Percentiles rank a stretch among this genome's conserved stretches.
Conservation (phyloP, 106 monocot species). For the Platanthera zijinensis region DNA sequence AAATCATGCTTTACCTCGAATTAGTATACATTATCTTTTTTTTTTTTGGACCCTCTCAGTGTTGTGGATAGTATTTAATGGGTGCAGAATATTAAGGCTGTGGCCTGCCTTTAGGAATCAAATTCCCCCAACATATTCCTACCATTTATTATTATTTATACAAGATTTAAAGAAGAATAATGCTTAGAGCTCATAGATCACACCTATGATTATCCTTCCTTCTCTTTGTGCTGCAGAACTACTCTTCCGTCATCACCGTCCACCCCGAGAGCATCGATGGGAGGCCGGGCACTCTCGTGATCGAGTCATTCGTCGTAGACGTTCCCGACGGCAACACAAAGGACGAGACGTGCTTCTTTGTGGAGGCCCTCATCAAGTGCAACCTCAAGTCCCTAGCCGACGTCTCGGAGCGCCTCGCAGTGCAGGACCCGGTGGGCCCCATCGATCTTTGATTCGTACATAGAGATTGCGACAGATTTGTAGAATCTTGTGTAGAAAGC, state of each 20-base stretch:
- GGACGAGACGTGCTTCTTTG: conserved; percentile 56
- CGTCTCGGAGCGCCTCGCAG: conserved; percentile 32
- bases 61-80: neutral
- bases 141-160: too few relatives aligned
- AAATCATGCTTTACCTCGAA: neutral
- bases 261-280: conserved; percentile 50
- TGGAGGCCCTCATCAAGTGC: conserved; percentile 61
- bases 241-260: conserved; percentile 49
- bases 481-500: neutral
- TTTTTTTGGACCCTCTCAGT: neutral
- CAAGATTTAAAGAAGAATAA: too few relatives aligned
- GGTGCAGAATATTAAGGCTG: neutral
- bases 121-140: neutral
- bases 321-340: conserved; percentile 61
- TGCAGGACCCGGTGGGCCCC: conserved; percentile 26
- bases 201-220: too few relatives aligned
- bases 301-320: conserved; percentile 31
- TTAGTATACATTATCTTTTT: neutral
- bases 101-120: neutral
- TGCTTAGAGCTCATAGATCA: too few relatives aligned
- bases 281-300: conserved; percentile 40
- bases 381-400: conserved; percentile 58
- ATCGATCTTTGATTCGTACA: conserved; percentile 8
- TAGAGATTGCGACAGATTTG: neutral
- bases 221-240: conserved; percentile 23